A percentile compares a stretch with the other conserved stretches of the same genome.
These are phyloP conservation scores for Ganoderma sp. DNA, from an alignment of 1,284 basidiomycete genomes.

Conservation along the genomic window DNA sequence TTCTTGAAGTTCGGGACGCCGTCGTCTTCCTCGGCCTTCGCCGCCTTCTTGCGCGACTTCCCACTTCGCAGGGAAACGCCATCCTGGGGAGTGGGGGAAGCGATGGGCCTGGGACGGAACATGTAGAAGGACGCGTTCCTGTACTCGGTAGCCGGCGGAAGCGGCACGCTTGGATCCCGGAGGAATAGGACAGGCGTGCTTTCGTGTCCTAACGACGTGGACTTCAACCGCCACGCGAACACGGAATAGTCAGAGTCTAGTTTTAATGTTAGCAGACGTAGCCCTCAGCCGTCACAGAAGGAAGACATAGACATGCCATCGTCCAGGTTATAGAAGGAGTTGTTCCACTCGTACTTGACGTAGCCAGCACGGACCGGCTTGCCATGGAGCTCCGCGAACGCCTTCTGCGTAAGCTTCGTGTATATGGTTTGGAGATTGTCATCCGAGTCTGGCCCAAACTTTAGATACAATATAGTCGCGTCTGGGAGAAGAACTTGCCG, in stretches of 20 bases:
- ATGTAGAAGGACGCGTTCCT: conserved; percentile 73
- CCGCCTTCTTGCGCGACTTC: conserved; percentile 46
- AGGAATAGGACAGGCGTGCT: conserved; percentile 64
- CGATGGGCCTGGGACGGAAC: conserved; percentile 50
- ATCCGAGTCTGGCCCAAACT: conserved; percentile 57
- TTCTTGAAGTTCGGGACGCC: conserved; percentile 69
- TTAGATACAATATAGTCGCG: neutral
- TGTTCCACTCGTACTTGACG: conserved; percentile 81
- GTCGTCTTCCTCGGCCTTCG: conserved; percentile 37
- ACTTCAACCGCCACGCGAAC: conserved; percentile 71
- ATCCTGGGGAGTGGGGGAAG: conserved; percentile 35
- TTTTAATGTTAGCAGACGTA: conserved; percentile 2
- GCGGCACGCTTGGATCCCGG: conserved; percentile 61
- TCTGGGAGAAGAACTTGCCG: conserved; percentile 44
- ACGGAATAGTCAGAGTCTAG: conserved; percentile 82
- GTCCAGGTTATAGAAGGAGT: conserved; percentile 78
- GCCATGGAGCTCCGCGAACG: conserved; percentile 57
- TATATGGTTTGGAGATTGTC: conserved; percentile 67
- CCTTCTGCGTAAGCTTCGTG: conserved; percentile 72
- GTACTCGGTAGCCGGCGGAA: conserved; percentile 67
- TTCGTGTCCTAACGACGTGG: conserved; percentile 37
- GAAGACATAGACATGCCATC: conserved; percentile 57
- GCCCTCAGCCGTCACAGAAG: neutral
- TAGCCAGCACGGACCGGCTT: conserved; percentile 72
- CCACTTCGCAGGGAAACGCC: conserved; percentile 44